Evolutionary conservation across 345 rosid species (phyloP), one percentile per base, ranked within the genome.

Genomic region (Eucalyptus regnans): DNA sequence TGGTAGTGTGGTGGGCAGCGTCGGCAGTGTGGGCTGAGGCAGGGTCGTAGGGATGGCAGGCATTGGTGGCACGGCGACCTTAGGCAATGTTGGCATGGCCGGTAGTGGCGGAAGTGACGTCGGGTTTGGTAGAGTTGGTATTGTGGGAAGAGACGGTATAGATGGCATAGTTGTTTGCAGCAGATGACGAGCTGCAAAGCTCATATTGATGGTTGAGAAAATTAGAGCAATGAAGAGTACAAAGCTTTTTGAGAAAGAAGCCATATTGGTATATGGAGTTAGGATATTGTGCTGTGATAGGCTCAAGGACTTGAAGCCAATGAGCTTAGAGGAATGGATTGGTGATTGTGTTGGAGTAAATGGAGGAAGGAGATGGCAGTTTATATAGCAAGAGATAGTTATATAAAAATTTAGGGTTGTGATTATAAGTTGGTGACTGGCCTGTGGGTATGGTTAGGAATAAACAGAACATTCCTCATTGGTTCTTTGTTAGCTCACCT

Each of bases 141-240:
- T 22, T 4, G 56, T 87, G 51, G 88, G 88, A 50, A 87, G 52
- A 18, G 54, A 50, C 12, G 58, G 88, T 7, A 56, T 27, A 29
- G 88, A 71, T 9, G 88, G 88, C 41, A 12, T 71, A 41, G 51
- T 64, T 7, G 83, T 64, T 64, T 92, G 91, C 50, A 62, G 66
- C 13, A 91, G 91, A 51, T 90, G 89, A 52, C 93, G 88, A 22
- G 91, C 92, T 17, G 87, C 91, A 0, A 88, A 52, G 41, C 90
- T 50, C 16, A 87, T 79, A 12, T 86, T 51, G 20, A 85, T 81
- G 88, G 46, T 58, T n/a, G 89, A 86, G 87, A 90, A 54, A 86
- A 88, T 58, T 66, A 89, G 86, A 56, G 88, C 76, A 10, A 89
- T 1, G 23, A 87, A 46, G 20, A 90, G 49, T 16, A 88, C 17